Conservation (phyloP, 768 basidiomycete genomes). For the Tephrocybe sp. region DNA sequence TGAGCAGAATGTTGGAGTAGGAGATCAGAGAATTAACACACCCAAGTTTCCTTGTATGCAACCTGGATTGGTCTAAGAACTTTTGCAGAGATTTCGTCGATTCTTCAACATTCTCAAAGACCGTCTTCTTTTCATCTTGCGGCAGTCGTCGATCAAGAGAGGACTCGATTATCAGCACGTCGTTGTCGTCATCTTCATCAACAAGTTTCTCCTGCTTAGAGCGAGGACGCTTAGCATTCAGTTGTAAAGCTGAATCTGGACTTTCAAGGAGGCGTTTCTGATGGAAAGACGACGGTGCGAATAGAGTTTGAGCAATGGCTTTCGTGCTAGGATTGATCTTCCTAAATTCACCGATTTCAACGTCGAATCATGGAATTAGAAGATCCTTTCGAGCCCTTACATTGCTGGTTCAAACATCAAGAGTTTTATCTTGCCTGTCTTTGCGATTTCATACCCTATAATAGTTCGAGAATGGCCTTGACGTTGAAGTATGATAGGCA, state of each 20-base stretch:
- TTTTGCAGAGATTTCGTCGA: conserved; percentile 11
- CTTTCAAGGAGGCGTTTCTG: conserved; percentile 7
- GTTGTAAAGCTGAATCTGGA: background rate
- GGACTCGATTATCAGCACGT: background rate
- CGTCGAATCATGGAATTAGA: background rate
- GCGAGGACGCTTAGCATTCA: conserved; percentile 27
- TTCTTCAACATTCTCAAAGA: background rate
- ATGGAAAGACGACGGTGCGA: background rate
- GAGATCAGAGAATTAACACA: background rate
- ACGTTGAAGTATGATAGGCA: conserved; percentile 85
- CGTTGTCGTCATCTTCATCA: conserved; percentile 29
- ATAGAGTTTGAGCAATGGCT: conserved; percentile 11
- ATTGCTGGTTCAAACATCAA: conserved; percentile 77
- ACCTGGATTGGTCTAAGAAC: conserved; percentile 11
- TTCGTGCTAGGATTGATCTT: conserved; percentile 4
- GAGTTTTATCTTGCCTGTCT: conserved; percentile 57
- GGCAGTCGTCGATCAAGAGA: background rate
- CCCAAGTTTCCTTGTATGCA: conserved; percentile 22
- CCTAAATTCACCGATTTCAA: conserved; percentile 10
- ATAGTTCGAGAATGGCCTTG: conserved; percentile 86
- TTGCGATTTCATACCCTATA: conserved; percentile 76
- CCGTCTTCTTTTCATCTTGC: background rate
- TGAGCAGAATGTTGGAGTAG: background rate
- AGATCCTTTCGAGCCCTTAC: conserved; percentile 34
- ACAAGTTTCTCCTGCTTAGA: conserved; percentile 22